Evolutionary conservation across 1,284 basidiomycete species (phyloP).

Genomic region (Coriolopsis trogii): DNA sequence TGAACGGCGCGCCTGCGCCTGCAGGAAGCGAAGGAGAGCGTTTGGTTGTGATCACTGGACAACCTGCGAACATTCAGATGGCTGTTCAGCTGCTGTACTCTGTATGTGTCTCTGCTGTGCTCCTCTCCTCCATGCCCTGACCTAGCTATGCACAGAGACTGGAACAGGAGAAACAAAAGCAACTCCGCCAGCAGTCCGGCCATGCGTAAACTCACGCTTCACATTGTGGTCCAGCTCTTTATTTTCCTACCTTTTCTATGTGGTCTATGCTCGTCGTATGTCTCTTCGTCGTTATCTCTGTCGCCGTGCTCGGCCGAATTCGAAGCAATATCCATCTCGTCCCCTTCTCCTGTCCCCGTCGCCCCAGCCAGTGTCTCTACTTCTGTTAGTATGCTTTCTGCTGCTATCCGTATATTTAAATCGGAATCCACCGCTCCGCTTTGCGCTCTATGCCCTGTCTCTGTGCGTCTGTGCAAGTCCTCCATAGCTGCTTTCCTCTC

Average conservation of each 20-base stretch:
- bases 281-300: slow-evolving; percentile 1
- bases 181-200: slow-evolving; percentile 51
- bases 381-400: slow-evolving; percentile 23
- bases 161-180: slow-evolving; percentile 89
- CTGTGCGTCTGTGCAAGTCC: background rate
- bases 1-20: slow-evolving; percentile 69
- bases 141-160: slow-evolving; percentile 78
- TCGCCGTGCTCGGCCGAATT: background rate
- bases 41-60: slow-evolving; percentile 93
- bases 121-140: too few relatives aligned
- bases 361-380: slow-evolving; percentile 7
- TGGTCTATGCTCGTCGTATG: slow-evolving; percentile 9
- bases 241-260: background rate
- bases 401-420: slow-evolving; percentile 25
- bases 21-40: slow-evolving; percentile 83
- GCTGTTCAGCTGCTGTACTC: slow-evolving; percentile 94
- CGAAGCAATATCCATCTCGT: background rate
- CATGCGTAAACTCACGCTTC: slow-evolving; percentile 3
- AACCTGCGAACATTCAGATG: slow-evolving; percentile 93
- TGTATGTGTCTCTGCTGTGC: too few relatives aligned
- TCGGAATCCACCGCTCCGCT: background rate
- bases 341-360: background rate
- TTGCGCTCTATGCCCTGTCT: background rate
- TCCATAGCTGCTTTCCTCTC: background rate
- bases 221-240: background rate